Percentiles rank a stretch among this genome's conserved stretches.
Conservation (phyloP, 2,329 filamentous ascomycete genomes). For the Diaporthe sp. region DNA sequence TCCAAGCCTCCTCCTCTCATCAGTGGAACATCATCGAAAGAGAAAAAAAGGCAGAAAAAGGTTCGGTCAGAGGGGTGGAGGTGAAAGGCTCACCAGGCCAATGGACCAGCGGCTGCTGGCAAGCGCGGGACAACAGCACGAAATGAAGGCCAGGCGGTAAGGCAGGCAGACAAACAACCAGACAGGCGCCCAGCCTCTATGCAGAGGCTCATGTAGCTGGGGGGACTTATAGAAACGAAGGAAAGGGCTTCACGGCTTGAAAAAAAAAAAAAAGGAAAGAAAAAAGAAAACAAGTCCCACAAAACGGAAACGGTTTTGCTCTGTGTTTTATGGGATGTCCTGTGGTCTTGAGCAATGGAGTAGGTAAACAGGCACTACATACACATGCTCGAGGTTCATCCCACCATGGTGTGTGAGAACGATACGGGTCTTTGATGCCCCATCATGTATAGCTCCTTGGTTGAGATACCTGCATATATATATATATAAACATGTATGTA, state of each 20-base stretch:
- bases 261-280: neutral
- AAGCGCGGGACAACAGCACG: neutral
- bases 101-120: no score
- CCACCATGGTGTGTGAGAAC: neutral
- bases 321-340: neutral
- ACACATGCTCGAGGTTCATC: neutral
- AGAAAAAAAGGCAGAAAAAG: no score
- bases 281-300: neutral
- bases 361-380: constrained; percentile 1
- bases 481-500: neutral
- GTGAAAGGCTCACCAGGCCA: neutral
- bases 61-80: neutral
- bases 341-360: neutral
- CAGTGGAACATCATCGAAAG: neutral
- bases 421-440: neutral
- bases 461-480: neutral
- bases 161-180: no score
- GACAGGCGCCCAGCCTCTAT: neutral
- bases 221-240: neutral
- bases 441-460: neutral
- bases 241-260: constrained; percentile 12
- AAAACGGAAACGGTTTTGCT: neutral
- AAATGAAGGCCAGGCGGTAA: neutral
- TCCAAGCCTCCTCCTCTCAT: neutral
- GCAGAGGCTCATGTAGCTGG: no score